Conservation (phyloP, 2,329 filamentous ascomycete species). For the Calonectria leucothoes region DNA sequence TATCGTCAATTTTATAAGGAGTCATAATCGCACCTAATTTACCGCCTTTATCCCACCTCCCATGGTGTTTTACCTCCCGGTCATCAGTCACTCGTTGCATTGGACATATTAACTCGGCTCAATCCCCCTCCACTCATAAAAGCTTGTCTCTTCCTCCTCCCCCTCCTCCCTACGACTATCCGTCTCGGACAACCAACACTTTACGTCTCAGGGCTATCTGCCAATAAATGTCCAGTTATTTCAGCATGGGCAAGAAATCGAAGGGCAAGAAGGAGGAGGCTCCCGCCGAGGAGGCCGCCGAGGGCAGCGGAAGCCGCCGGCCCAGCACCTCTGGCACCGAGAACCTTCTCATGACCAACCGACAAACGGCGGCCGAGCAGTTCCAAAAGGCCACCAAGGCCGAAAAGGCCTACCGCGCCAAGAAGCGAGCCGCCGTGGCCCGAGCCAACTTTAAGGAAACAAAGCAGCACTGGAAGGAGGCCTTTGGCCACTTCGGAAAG, state of each 20-base stretch:
- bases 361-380: conserved; percentile 51
- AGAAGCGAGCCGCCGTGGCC: conserved; percentile 54
- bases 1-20: background rate
- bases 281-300: background rate
- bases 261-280: background rate
- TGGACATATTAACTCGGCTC: background rate
- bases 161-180: background rate
- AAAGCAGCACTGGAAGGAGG: conserved; percentile 52
- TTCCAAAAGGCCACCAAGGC: conserved; percentile 52
- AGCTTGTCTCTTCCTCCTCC: background rate
- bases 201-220: background rate
- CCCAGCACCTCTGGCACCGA: conserved; percentile 58
- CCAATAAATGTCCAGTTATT: background rate
- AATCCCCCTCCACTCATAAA: background rate
- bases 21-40: background rate
- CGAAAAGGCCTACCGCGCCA: conserved; percentile 54
- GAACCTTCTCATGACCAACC: conserved; percentile 52
- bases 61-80: conserved; percentile 19
- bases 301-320: conserved; percentile 30
- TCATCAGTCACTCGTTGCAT: conserved; percentile 19
- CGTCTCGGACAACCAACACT: background rate
- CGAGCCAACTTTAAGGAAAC: conserved; percentile 52
- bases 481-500: conserved; percentile 49
- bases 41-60: background rate
- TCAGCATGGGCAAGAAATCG: conserved; percentile 18